These are phyloP conservation scores for Sclerotinia glacialis DNA, from an alignment of 2,329 filamentous ascomycete species.

Conservation along the genomic window DNA sequence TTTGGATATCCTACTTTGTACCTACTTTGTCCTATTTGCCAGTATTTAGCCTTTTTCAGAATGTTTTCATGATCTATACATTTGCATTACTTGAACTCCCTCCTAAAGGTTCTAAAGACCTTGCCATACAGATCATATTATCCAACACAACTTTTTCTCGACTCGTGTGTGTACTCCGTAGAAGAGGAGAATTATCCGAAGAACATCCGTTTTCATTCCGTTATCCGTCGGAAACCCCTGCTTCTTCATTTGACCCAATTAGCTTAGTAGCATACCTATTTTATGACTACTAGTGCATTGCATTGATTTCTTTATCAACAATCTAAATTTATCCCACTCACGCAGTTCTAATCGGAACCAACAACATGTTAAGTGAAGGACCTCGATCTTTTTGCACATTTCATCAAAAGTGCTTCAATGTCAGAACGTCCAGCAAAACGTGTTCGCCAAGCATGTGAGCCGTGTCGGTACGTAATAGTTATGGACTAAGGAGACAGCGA, in stretches of 20 bases:
- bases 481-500: background rate
- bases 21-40: background rate
- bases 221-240: constrained; percentile 14
- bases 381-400: constrained; percentile 18
- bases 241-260: background rate
- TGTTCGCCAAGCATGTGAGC: constrained; percentile 40
- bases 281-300: constrained; percentile 2
- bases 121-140: background rate
- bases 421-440: constrained; percentile 37
- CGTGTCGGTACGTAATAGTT: constrained; percentile 38
- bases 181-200: constrained; percentile 4
- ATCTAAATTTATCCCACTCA: background rate
- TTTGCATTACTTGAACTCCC: background rate
- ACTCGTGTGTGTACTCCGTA: too few relatives aligned
- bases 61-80: background rate
- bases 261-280: constrained; percentile 1
- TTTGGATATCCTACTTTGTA: background rate
- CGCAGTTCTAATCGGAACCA: background rate
- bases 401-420: constrained; percentile 22
- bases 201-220: constrained; percentile 9
- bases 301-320: constrained; percentile 8
- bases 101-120: background rate
- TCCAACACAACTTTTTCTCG: background rate
- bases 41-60: background rate
- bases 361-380: constrained; percentile 15